These are phyloP conservation scores for Cyclaneusma minus DNA, from an alignment of 2,329 filamentous ascomycete genomes.

Conservation along the genomic window DNA sequence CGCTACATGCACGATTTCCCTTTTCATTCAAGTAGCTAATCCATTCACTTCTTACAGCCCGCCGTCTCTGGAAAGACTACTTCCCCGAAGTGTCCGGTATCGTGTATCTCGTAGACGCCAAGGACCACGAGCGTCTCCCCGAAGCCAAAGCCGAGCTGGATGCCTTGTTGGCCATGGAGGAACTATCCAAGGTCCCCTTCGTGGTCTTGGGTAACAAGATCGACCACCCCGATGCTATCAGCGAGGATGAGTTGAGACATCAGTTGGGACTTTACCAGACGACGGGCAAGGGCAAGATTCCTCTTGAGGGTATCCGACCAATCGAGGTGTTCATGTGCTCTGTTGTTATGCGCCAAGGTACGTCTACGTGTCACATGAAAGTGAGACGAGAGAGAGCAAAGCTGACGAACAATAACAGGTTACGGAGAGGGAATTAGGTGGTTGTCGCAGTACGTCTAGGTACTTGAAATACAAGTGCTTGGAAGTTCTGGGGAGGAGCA, in stretches of 20 bases:
- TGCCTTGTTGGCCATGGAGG: constrained; percentile 90
- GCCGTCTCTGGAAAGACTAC: constrained; percentile 91
- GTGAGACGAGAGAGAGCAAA: constrained; percentile 6
- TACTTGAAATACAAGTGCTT: constrained; percentile 1
- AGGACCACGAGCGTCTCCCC: constrained; percentile 85
- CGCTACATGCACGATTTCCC: constrained; percentile 3
- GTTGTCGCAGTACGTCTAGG: constrained; percentile 82
- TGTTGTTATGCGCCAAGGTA: constrained; percentile 91
- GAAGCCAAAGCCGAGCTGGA: constrained; percentile 97
- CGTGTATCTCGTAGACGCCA: constrained; percentile 94
- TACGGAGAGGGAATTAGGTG: constrained; percentile 86
- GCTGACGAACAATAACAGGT: constrained; percentile 26
- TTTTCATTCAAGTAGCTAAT: constrained; percentile 7
- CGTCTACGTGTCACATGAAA: constrained; percentile 15
- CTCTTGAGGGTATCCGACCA: constrained; percentile 78
- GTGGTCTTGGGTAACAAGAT: constrained; percentile 98
- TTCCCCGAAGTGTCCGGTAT: constrained; percentile 94
- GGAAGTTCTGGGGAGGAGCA: constrained; percentile 1
- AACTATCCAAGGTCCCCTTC: constrained; percentile 89
- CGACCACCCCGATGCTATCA: constrained; percentile 89
- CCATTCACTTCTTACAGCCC: constrained; percentile 34
- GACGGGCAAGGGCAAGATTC: constrained; percentile 89
- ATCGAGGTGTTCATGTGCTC: constrained; percentile 99
- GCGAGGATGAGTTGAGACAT: constrained; percentile 87
- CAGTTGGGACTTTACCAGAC: constrained; percentile 91